A percentile compares a stretch with the other conserved stretches of the same genome.
Evolutionary conservation across 352 stramenopile species (phyloP).

Genomic region (Globisporangium cylindrosporum): DNA sequence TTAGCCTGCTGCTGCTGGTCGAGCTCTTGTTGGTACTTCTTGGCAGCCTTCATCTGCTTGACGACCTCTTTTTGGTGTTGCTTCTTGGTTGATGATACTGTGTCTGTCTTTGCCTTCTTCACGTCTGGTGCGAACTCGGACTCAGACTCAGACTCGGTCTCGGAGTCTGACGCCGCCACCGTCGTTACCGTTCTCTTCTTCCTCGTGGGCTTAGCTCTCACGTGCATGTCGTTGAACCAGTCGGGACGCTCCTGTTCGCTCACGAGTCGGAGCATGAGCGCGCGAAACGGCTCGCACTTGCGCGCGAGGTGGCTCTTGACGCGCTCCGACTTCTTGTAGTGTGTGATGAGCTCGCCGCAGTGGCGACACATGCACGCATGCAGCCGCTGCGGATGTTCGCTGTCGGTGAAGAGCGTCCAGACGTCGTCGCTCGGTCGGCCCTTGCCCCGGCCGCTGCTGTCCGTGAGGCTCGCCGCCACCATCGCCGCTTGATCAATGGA

Average conservation of each 20-base stretch:
- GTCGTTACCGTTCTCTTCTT: neutral
- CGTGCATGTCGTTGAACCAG: constrained; percentile 30
- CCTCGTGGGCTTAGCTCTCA: neutral
- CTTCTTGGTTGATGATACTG: neutral
- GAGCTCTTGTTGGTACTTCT: neutral
- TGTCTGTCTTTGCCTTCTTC: neutral
- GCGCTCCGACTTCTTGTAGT: constrained; percentile 68
- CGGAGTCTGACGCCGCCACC: neutral
- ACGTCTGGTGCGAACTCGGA: neutral
- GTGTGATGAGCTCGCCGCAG: constrained; percentile 35
- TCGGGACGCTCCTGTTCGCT: constrained; percentile 30
- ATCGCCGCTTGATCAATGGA: neutral
- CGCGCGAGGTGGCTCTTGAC: constrained; percentile 50
- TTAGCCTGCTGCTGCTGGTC: neutral
- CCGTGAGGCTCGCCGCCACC: neutral
- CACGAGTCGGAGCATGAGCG: constrained; percentile 27
- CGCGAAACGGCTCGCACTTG: constrained; percentile 50
- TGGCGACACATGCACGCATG: constrained; percentile 43
- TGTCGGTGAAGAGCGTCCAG: constrained; percentile 55
- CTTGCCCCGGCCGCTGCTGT: constrained; percentile 2
- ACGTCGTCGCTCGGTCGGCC: constrained; percentile 44
- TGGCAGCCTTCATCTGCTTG: neutral
- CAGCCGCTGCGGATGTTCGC: constrained; percentile 45
- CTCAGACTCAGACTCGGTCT: neutral
- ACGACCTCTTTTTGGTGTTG: neutral